These are phyloP conservation scores for Leccinum variicolor DNA, from an alignment of 768 basidiomycete species.

Conservation along the genomic window DNA sequence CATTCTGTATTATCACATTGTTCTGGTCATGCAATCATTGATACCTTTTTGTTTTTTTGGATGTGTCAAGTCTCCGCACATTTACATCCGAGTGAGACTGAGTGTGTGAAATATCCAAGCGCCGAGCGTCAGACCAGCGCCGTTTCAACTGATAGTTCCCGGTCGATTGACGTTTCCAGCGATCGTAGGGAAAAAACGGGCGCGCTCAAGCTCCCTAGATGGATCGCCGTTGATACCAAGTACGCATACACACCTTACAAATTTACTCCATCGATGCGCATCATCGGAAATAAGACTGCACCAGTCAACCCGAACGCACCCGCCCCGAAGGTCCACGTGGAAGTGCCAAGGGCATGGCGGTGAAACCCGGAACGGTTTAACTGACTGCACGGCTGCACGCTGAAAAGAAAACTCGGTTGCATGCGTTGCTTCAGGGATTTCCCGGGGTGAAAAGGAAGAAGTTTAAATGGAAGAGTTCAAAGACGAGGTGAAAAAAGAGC, in stretches of 20 bases:
- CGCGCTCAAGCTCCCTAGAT: not conserved
- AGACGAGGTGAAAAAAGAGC: not conserved
- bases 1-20: constrained; percentile 21
- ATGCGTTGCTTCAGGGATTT: not conserved
- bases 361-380: not conserved
- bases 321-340: constrained; percentile 2
- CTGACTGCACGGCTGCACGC: not conserved
- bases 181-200: not conserved
- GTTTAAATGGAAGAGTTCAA: not conserved
- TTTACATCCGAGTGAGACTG: not conserved
- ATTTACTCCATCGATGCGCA: not conserved
- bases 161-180: not conserved
- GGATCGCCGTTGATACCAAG: not conserved
- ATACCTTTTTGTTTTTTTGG: constrained; percentile 11
- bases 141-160: not conserved
- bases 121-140: not conserved
- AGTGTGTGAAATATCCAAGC: constrained; percentile 1
- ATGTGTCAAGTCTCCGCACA: not conserved
- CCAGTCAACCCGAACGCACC: not conserved
- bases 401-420: not conserved
- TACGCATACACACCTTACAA: no score
- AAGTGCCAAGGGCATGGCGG: not conserved
- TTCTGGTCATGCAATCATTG: not conserved
- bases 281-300: not conserved
- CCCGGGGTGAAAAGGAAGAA: constrained; percentile 1